Percentiles rank a stretch among this genome's conserved stretches.
Conservation (phyloP, 306 rosid species). For the Quercus gilva region DNA sequence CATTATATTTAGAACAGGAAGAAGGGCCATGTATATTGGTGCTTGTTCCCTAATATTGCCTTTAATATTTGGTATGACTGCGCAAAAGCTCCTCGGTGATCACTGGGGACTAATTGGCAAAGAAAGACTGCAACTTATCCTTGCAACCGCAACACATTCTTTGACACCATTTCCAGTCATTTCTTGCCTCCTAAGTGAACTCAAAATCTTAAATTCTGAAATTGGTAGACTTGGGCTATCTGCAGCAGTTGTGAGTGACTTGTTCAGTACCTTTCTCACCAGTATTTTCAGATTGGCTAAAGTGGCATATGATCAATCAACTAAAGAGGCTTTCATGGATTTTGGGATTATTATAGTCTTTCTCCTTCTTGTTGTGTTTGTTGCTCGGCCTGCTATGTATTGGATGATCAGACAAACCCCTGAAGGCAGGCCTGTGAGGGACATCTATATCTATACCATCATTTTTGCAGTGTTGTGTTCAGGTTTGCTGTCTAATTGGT, state of each 20-base stretch:
- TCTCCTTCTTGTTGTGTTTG: constrained; percentile 2
- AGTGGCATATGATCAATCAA: background rate
- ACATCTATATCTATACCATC: constrained; percentile 37
- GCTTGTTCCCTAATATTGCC: constrained; percentile 35
- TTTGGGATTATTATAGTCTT: background rate
- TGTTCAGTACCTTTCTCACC: constrained; percentile 13
- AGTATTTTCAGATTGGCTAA: background rate
- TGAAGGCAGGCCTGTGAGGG: constrained; percentile 49
- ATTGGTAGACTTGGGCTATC: constrained; percentile 58
- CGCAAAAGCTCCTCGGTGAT: background rate
- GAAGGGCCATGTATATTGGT: constrained; percentile 34
- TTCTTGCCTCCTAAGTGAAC: constrained; percentile 41
- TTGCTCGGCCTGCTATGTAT: constrained; percentile 45
- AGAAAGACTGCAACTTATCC: background rate
- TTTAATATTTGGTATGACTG: constrained; percentile 16
- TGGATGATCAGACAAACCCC: constrained; percentile 73
- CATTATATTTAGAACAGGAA: constrained; percentile 33
- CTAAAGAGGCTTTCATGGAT: background rate
- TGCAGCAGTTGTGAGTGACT: constrained; percentile 48
- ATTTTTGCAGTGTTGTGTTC: constrained; percentile 24
- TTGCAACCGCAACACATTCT: constrained; percentile 16
- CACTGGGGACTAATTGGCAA: background rate
- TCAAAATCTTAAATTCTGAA: constrained; percentile 60
- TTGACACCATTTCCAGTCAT: constrained; percentile 47
- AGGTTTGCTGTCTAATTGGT: constrained; percentile 11